phyloP scores from a whole-genome alignment of 129 eudicot genomes.

The Heracleum sosnowskyi region DNA sequence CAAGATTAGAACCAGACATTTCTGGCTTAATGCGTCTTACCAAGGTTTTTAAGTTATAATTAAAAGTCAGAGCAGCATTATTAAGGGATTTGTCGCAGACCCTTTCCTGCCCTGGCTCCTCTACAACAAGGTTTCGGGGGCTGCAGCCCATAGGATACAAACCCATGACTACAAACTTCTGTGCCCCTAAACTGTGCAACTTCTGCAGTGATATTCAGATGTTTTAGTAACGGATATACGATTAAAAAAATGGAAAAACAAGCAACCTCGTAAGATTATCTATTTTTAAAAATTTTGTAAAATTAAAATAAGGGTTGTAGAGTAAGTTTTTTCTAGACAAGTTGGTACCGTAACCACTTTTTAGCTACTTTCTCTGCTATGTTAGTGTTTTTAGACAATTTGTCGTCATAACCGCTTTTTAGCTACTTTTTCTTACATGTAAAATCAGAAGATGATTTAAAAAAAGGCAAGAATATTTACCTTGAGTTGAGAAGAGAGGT shows the following conservation, averaged over 20 bases:
- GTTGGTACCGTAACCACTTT: too few species aligned
- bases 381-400: too few species aligned
- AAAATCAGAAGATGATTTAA: too few species aligned
- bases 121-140: slow-evolving; percentile 17
- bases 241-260: not conserved
- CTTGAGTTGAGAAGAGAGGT: slow-evolving; percentile 36
- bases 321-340: too few species aligned
- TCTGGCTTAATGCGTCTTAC: slow-evolving; percentile 27
- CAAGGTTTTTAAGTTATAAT: slow-evolving; percentile 20
- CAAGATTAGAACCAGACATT: too few species aligned
- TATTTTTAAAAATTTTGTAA: too few species aligned
- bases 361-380: too few species aligned
- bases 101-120: not conserved
- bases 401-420: too few species aligned
- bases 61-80: slow-evolving; percentile 28
- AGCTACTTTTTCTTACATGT: too few species aligned
- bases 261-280: too few species aligned
- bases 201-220: slow-evolving; percentile 21
- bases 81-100: slow-evolving; percentile 21
- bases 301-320: too few species aligned
- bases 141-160: slow-evolving; percentile 51
- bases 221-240: not conserved
- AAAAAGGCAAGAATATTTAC: slow-evolving; percentile 14
- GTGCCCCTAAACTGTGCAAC: slow-evolving; percentile 37
- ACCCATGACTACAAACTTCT: slow-evolving; percentile 37